These are phyloP conservation scores for Coffea humblotiana DNA, from an alignment of 305 asterid genomes.

Conservation along the genomic window DNA sequence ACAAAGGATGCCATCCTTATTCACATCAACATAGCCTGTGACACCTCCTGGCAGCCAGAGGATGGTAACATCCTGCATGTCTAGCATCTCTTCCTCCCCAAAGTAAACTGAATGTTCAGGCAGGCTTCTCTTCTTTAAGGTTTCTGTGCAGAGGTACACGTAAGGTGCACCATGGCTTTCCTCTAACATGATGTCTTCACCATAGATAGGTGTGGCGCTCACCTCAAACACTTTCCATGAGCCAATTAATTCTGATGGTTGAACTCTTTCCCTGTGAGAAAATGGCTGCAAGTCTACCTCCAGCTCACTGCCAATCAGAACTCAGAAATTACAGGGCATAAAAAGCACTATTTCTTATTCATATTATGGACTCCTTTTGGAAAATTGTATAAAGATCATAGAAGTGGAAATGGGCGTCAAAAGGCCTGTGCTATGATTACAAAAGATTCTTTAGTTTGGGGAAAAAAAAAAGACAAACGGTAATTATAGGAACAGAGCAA, in stretches of 20 bases:
- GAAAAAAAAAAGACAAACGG: not conserved
- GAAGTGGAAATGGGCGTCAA: not conserved
- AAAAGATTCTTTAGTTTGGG: not conserved
- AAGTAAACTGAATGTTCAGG: conserved; percentile 68
- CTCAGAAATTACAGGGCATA: not conserved
- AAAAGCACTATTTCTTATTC: not conserved
- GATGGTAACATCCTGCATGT: conserved; percentile 77
- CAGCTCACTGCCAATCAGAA: conserved; percentile 48
- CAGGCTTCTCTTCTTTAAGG: conserved; percentile 74
- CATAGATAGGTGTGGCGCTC: conserved; percentile 77
- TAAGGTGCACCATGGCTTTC: conserved; percentile 45
- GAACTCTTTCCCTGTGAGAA: conserved; percentile 88
- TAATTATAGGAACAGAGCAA: not conserved
- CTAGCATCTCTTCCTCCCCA: conserved; percentile 90
- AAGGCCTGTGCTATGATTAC: too few species aligned
- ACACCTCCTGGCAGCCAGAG: conserved; percentile 97
- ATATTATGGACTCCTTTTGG: not conserved
- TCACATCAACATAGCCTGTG: conserved; percentile 85
- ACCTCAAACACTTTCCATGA: conserved; percentile 97
- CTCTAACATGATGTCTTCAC: conserved; percentile 45
- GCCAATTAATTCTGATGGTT: conserved; percentile 81
- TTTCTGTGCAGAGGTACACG: conserved; percentile 84
- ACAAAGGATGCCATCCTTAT: conserved; percentile 80
- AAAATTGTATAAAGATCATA: not conserved
- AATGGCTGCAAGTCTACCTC: conserved; percentile 78